Evolutionary conservation across 306 rosid genomes (phyloP).

Genomic region (Quercus alba): DNA sequence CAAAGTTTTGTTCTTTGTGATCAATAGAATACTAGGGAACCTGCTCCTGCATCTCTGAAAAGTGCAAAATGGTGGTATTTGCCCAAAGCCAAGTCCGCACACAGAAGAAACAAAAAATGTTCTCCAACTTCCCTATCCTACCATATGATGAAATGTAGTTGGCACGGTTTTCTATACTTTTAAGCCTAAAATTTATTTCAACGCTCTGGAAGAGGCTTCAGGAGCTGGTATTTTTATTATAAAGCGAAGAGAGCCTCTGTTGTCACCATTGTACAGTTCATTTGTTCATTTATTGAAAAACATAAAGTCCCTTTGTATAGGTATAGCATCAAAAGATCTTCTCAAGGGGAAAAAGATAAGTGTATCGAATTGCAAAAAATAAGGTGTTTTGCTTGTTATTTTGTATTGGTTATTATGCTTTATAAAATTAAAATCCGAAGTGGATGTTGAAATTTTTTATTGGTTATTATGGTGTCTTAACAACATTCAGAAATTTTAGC

Average conservation of each 20-base stretch:
- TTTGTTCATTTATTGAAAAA: slow-evolving; percentile 63
- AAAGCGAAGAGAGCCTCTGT: slow-evolving; percentile 33
- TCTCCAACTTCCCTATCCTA: slow-evolving; percentile 15
- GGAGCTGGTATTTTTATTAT: slow-evolving; percentile 31
- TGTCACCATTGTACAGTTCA: slow-evolving; percentile 53
- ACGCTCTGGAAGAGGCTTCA: slow-evolving; percentile 33
- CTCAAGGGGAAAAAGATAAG: slow-evolving; percentile 31
- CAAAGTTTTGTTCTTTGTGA: slow-evolving; percentile 59
- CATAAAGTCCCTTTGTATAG: slow-evolving; percentile 16
- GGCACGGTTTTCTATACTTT: slow-evolving; percentile 23
- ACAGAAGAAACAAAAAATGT: slow-evolving; percentile 22
- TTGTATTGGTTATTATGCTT: slow-evolving; percentile 5
- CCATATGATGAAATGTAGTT: slow-evolving; percentile 27
- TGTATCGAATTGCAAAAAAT: slow-evolving; percentile 32
- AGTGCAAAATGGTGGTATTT: slow-evolving; percentile 32
- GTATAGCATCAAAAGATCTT: slow-evolving; percentile 26
- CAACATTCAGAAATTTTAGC: not conserved
- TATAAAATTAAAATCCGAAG: slow-evolving; percentile 1
- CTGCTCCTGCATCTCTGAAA: slow-evolving; percentile 46
- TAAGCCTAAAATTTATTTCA: slow-evolving; percentile 30
- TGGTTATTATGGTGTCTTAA: not conserved
- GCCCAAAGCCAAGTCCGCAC: slow-evolving; percentile 31
- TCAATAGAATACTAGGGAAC: slow-evolving; percentile 44
- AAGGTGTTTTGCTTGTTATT: slow-evolving; percentile 14
- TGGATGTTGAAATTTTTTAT: not conserved